Evolutionary conservation across 2,329 filamentous ascomycete genomes (phyloP).

Genomic region (Oidium heveae): DNA sequence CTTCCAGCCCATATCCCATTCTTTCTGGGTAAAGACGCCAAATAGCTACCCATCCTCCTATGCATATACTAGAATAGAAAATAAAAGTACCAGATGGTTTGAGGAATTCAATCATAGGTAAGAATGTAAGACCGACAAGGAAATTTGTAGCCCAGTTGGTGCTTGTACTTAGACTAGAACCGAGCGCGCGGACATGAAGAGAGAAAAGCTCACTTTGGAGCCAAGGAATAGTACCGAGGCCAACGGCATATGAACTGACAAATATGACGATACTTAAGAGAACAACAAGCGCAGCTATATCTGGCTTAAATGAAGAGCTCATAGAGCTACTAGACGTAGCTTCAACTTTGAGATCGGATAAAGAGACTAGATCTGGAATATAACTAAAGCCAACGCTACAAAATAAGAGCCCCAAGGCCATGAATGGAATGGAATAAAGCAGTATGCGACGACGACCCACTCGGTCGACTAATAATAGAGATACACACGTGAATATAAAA

Average conservation of each 20-base stretch:
- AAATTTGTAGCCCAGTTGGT: conserved; percentile 84
- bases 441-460: conserved; percentile 60
- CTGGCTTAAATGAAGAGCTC: conserved; percentile 6
- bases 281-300: conserved; percentile 27
- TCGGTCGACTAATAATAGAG: conserved; percentile 52
- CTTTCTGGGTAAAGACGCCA: conserved; percentile 72
- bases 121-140: conserved; percentile 59
- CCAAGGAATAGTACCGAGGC: conserved; percentile 84
- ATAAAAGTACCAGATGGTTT: conserved; percentile 56
- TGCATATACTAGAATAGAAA: conserved; percentile 51
- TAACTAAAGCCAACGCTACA: conserved; percentile 53
- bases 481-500: conserved; percentile 52
- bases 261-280: conserved; percentile 58
- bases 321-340: conserved; percentile 10
- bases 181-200: conserved; percentile 43
- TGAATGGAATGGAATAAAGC: conserved; percentile 61
- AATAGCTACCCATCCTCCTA: conserved; percentile 37
- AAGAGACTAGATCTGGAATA: conserved; percentile 4
- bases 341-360: conserved; percentile 4
- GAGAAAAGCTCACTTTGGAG: conserved; percentile 88
- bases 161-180: conserved; percentile 47
- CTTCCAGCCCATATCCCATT: conserved; percentile 56
- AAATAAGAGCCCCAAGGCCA: conserved; percentile 46
- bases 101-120: conserved; percentile 61
- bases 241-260: conserved; percentile 64